Percentiles rank a stretch among this genome's conserved stretches.
Conservation (phyloP, 768 basidiomycete genomes). For the Gyrodon lividus region DNA sequence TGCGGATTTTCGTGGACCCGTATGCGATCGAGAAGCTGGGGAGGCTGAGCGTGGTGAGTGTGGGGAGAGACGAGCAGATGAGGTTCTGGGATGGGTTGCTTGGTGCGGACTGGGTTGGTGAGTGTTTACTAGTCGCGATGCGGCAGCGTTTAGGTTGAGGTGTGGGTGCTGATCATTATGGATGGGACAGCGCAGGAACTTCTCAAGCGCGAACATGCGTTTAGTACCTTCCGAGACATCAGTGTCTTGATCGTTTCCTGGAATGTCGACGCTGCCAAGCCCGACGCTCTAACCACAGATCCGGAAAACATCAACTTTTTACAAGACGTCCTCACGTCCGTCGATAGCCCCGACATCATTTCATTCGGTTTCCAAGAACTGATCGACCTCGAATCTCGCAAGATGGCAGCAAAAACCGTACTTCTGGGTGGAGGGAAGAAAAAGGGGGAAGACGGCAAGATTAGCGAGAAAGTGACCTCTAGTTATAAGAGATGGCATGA, state of each 20-base stretch:
- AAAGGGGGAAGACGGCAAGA: constrained; percentile 48
- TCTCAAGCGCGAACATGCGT: constrained; percentile 68
- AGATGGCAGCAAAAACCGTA: constrained; percentile 90
- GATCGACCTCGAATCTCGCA: constrained; percentile 91
- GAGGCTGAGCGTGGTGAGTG: constrained; percentile 69
- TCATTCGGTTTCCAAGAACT: constrained; percentile 95
- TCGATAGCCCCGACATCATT: constrained; percentile 82
- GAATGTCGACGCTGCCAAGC: constrained; percentile 90
- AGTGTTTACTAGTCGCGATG: constrained; percentile 26
- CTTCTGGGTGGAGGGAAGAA: constrained; percentile 67
- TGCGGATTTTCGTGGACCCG: constrained; percentile 66
- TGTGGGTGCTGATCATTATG: constrained; percentile 1
- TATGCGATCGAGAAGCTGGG: constrained; percentile 70
- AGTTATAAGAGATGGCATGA: constrained; percentile 92
- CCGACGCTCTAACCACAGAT: constrained; percentile 66
- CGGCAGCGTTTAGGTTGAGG: not conserved
- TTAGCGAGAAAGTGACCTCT: constrained; percentile 79
- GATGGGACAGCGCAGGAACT: constrained; percentile 64
- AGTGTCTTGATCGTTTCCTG: constrained; percentile 82
- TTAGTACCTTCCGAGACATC: constrained; percentile 76
- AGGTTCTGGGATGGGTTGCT: constrained; percentile 90
- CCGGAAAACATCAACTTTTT: constrained; percentile 77
- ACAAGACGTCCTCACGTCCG: constrained; percentile 68
- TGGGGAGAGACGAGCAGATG: constrained; percentile 70
- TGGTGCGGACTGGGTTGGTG: constrained; percentile 84